phyloP scores from a whole-genome alignment of 768 basidiomycete genomes.

The Paxillus ammoniavirescens region DNA sequence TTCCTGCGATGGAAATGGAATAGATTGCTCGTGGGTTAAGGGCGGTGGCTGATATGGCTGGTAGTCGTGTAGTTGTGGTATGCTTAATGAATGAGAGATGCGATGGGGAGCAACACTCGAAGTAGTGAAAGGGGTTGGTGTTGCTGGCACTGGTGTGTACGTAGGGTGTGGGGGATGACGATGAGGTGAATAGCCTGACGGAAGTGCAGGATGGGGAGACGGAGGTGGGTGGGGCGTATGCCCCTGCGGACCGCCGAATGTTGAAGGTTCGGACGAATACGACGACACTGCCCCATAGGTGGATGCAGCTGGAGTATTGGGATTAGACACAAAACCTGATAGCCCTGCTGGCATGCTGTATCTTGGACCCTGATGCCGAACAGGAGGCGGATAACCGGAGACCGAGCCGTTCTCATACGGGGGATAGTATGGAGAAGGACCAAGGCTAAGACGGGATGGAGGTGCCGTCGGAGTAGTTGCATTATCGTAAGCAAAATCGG shows the following conservation, averaged over 20 bases:
- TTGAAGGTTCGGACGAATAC: constrained; percentile 33
- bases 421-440: constrained; percentile 43
- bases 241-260: constrained; percentile 36
- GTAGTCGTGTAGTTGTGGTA: constrained; percentile 27
- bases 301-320: constrained; percentile 34
- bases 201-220: constrained; percentile 16
- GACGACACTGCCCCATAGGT: constrained; percentile 36
- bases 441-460: constrained; percentile 31
- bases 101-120: constrained; percentile 14
- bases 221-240: constrained; percentile 36
- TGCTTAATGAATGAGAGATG: constrained; percentile 28
- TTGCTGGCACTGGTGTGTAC: constrained; percentile 10
- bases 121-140: constrained; percentile 3
- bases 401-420: constrained; percentile 41
- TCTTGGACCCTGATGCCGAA: constrained; percentile 49
- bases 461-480: constrained; percentile 37
- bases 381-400: constrained; percentile 31
- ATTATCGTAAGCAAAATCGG: constrained; percentile 38
- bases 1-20: constrained; percentile 25
- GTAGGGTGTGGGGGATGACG: constrained; percentile 14
- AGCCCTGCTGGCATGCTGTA: constrained; percentile 66
- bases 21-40: constrained; percentile 17
- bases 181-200: constrained; percentile 18
- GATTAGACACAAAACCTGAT: constrained; percentile 66
- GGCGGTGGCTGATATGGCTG: constrained; percentile 20